Evolutionary conservation across 2,329 filamentous ascomycete species (phyloP).

Genomic region (Pseudogymnoascus sp.): DNA sequence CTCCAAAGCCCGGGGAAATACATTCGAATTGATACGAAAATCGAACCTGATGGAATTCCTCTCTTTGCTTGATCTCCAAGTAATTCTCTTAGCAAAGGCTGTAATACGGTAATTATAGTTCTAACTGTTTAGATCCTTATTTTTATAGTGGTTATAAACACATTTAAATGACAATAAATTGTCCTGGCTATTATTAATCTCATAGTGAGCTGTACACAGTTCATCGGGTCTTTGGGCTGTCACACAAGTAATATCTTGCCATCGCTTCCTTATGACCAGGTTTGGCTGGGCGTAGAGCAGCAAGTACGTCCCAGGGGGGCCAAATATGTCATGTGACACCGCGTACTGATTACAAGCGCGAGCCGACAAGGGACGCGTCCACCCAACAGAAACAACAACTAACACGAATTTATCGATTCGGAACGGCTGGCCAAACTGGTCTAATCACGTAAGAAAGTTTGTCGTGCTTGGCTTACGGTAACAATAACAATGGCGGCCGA

Average conservation of each 20-base stretch:
- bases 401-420: background rate
- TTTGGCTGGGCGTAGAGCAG: background rate
- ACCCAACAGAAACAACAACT: background rate
- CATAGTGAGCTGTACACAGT: background rate
- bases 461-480: background rate
- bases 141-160: background rate
- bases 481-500: slow-evolving; percentile 25
- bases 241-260: background rate
- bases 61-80: background rate
- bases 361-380: slow-evolving; percentile 4
- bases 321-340: slow-evolving; percentile 4
- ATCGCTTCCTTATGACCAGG: background rate
- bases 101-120: background rate
- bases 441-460: background rate
- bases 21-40: background rate
- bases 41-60: background rate
- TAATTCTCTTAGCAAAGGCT: background rate
- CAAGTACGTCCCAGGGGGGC: background rate
- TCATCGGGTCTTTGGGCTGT: background rate
- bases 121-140: background rate
- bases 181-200: background rate
- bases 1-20: background rate
- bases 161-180: background rate
- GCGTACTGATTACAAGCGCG: slow-evolving; percentile 8
- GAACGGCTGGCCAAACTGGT: background rate